A percentile compares a stretch with the other conserved stretches of the same genome.
These are phyloP conservation scores for Spathaspora boniae DNA, from an alignment of 805 yeast genomes.

Conservation along the genomic window DNA sequence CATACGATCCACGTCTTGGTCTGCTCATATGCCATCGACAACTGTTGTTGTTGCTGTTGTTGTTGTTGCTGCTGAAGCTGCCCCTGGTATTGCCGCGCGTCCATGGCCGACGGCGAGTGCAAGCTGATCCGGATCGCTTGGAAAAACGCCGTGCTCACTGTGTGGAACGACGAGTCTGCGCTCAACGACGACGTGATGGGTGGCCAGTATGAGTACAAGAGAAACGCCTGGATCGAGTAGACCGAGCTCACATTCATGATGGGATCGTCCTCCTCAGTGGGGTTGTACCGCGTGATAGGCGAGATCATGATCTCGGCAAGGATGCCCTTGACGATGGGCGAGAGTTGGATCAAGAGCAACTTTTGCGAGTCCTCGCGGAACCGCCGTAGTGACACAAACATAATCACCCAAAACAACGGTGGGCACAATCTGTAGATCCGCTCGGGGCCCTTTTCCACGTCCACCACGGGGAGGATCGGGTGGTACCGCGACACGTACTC, in stretches of 20 bases:
- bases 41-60: constrained; percentile 38
- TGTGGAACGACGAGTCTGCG: constrained; percentile 95
- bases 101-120: constrained; percentile 51
- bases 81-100: constrained; percentile 42
- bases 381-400: constrained; percentile 79
- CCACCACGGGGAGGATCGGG: constrained; percentile 84
- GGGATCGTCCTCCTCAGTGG: constrained; percentile 76
- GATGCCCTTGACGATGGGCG: constrained; percentile 69
- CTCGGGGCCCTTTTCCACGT: constrained; percentile 78
- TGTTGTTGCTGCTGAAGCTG: constrained; percentile 12
- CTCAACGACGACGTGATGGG: constrained; percentile 90
- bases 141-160: constrained; percentile 87
- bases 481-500: constrained; percentile 81
- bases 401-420: constrained; percentile 88
- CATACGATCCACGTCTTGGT: constrained; percentile 91
- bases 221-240: constrained; percentile 88
- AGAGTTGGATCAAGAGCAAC: constrained; percentile 53
- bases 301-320: constrained; percentile 85
- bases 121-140: constrained; percentile 91
- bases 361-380: constrained; percentile 34
- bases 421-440: constrained; percentile 77
- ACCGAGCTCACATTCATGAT: constrained; percentile 85
- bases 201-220: constrained; percentile 91
- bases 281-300: constrained; percentile 82
- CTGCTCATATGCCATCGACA: constrained; percentile 64